phyloP scores from a whole-genome alignment of 805 yeast species.

The Saccharomycopsis babjevae region DNA sequence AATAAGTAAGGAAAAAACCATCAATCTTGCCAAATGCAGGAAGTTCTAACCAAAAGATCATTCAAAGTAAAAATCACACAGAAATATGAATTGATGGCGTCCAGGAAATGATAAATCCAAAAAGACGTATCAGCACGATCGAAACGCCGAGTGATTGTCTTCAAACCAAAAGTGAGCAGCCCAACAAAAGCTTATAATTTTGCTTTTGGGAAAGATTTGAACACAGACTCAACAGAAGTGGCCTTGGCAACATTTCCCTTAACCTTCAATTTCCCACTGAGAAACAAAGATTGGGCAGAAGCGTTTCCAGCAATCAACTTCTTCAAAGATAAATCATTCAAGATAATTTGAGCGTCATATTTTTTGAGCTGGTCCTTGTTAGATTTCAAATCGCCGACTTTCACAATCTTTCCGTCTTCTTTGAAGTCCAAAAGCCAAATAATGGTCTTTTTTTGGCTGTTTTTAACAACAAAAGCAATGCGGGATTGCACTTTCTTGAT shows the following conservation, averaged over 20 bases:
- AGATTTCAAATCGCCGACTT: slow-evolving; percentile 19
- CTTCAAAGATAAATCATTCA: slow-evolving; percentile 60
- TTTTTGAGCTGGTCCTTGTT: slow-evolving; percentile 39
- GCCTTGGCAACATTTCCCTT: slow-evolving; percentile 92
- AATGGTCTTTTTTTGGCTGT: slow-evolving; percentile 46
- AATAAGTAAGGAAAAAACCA: no score
- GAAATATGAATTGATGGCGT: no score
- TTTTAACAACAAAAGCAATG: slow-evolving; percentile 57
- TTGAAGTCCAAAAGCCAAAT: slow-evolving; percentile 65
- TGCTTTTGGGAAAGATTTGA: slow-evolving; percentile 3
- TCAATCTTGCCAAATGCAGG: no score
- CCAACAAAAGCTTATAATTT: neutral
- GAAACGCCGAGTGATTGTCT: no score
- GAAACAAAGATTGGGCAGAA: slow-evolving; percentile 74
- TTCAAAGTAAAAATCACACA: no score
- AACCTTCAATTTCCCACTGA: slow-evolving; percentile 76
- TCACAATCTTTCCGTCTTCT: slow-evolving; percentile 36
- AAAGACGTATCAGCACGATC: no score
- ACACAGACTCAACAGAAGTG: slow-evolving; percentile 26
- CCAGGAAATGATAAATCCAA: no score
- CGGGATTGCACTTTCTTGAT: slow-evolving; percentile 40
- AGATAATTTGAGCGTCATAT: slow-evolving; percentile 55
- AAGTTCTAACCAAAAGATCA: no score
- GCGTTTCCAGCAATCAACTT: slow-evolving; percentile 69
- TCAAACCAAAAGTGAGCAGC: no score